These are phyloP conservation scores for Plasmodium gonderi DNA, from an alignment of 169 alveolate species.

Conservation along the genomic window DNA sequence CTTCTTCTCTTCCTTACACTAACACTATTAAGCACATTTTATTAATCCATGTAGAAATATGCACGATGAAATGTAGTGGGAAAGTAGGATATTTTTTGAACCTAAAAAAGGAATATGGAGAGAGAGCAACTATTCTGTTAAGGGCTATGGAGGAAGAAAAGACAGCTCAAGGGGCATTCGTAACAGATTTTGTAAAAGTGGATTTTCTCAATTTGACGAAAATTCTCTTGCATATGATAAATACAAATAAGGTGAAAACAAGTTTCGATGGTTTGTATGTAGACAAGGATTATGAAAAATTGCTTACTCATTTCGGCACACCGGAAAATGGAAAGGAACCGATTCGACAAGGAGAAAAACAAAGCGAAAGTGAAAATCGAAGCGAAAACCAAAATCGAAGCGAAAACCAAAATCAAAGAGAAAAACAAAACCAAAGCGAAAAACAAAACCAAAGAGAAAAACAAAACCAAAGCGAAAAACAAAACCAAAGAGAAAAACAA, in stretches of 20 bases:
- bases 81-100: conserved; percentile 54
- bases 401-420: too few species aligned
- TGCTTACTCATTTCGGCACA: background rate
- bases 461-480: too few species aligned
- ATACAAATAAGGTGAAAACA: conserved; percentile 22
- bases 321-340: background rate
- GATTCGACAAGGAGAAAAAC: background rate
- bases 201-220: conserved; percentile 39
- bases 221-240: conserved; percentile 10
- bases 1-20: too few species aligned
- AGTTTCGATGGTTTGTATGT: conserved; percentile 52
- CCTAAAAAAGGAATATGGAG: conserved; percentile 67
- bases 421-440: too few species aligned
- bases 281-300: conserved; percentile 3
- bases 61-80: conserved; percentile 64
- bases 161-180: conserved; percentile 33
- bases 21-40: too few species aligned
- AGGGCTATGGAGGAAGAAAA: conserved; percentile 31
- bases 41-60: too few species aligned
- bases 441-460: too few species aligned
- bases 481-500: too few species aligned
- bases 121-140: conserved; percentile 25
- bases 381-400: too few species aligned
- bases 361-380: background rate
- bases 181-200: conserved; percentile 45